Evolutionary conservation across 352 stramenopile genomes (phyloP), one percentile per base, ranked within the genome.

Genomic region (Hyaloperonospora arabidopsidis): DNA sequence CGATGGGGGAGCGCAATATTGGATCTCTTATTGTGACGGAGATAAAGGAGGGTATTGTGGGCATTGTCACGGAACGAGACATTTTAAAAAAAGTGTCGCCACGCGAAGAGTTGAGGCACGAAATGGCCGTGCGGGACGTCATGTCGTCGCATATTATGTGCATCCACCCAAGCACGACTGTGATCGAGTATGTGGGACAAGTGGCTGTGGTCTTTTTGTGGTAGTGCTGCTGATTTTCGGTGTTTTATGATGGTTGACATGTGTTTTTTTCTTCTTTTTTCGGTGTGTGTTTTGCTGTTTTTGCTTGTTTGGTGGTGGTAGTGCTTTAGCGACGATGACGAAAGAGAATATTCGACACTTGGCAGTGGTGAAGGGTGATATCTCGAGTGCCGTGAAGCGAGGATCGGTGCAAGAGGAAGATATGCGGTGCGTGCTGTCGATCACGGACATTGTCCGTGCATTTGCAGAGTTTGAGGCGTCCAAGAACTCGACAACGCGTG

Each of bases 71-170:
- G 2, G 82, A 93, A 69, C 74, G 82, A 43, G 82, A 93, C 45
- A 70, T 93, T 14, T 55, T 93, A 22, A 86, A 81, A 36, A 93
- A 93, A 68, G 79, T 72, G 17, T 85, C 68, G 28, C 78, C 72
- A 17, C 67, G 74, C 3, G 70, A 68, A 25, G 68, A 84, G 21
- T 61, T 68, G 13, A 61, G 50, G 21, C 61, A 83, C 5, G 65
- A 84, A 54, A 79, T 72, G 52, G 55, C 70, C 5, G 80, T 93
- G 36, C 77, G 79, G 49, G 74, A 90, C 28, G 81, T 93, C 63
- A 93, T 90, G 82, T 86, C 77, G 29, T 81, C 79, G 1, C 82
- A 90, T 49, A 89, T 93, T 59, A 88, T 90, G 76, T 93, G 82
- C 48, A 87, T 93, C 54, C 79, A 84, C 19, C 72, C 79, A 6